phyloP scores from a whole-genome alignment of 306 rosid species.

The Castanopsis chinensis region DNA sequence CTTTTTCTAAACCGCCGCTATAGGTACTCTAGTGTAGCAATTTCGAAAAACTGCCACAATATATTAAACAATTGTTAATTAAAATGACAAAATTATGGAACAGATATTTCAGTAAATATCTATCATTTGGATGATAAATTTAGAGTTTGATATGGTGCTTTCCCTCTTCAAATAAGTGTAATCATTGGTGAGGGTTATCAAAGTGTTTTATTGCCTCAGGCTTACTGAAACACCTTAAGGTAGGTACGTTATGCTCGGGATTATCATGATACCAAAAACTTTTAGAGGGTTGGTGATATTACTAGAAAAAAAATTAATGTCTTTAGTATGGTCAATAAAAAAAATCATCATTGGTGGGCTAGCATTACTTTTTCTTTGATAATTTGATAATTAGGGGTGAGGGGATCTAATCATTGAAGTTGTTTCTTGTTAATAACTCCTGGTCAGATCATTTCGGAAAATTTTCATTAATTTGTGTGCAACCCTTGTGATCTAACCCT shows the following conservation, averaged over 20 bases:
- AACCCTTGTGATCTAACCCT: not conserved
- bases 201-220: not conserved
- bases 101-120: not conserved
- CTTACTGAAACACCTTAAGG: no score
- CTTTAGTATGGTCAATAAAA: not conserved
- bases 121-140: no score
- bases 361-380: slow-evolving; percentile 4
- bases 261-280: not conserved
- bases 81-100: not conserved
- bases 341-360: not conserved
- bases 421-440: not conserved
- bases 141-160: no score
- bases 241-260: not conserved
- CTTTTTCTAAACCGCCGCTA: no score
- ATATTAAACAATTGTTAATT: not conserved
- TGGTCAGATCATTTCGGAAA: not conserved
- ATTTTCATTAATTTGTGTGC: not conserved
- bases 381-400: no score
- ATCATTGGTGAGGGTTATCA: not conserved
- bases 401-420: slow-evolving; percentile 4
- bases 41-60: no score
- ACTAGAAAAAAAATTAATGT: not conserved
- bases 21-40: no score
- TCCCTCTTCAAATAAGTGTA: not conserved
- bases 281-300: slow-evolving; percentile 9